These are phyloP conservation scores for Colletotrichum sp. DNA, from an alignment of 2,329 filamentous ascomycete species.

Conservation along the genomic window DNA sequence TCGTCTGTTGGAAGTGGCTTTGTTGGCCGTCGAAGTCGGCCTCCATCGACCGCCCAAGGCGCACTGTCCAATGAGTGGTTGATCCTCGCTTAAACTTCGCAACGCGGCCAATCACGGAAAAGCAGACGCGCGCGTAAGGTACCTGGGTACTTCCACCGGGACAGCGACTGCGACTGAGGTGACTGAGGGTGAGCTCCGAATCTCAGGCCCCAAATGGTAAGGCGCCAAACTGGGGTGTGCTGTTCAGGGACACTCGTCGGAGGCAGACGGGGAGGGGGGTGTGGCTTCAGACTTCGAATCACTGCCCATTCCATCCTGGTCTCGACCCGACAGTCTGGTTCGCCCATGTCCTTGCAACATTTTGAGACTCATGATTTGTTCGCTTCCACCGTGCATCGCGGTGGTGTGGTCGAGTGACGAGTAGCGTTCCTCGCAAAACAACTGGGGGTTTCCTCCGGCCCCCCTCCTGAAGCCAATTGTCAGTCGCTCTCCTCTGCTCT, in stretches of 20 bases:
- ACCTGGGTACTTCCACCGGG: background rate
- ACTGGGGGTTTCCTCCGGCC: background rate
- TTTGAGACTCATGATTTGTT: background rate
- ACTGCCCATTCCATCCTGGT: background rate
- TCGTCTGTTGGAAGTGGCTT: background rate
- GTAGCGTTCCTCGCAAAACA: background rate
- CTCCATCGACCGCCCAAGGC: background rate
- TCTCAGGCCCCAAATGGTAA: background rate
- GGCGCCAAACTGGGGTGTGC: background rate
- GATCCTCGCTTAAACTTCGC: conserved; percentile 6
- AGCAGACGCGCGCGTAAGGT: conserved; percentile 5
- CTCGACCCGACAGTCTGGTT: conserved; percentile 3
- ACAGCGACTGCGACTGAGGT: background rate
- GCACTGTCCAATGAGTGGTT: background rate
- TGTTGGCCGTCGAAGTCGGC: background rate
- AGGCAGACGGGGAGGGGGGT: background rate
- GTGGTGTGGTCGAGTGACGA: background rate
- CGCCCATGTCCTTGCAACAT: background rate
- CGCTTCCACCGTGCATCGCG: background rate
- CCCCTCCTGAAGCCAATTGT: background rate
- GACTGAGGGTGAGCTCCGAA: background rate
- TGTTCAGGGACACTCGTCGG: background rate
- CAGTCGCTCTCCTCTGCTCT: background rate
- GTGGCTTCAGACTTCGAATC: background rate
- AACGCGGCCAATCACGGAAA: background rate